These are phyloP conservation scores for Tricholoma matsutake DNA, from an alignment of 768 basidiomycete species.

Conservation along the genomic window DNA sequence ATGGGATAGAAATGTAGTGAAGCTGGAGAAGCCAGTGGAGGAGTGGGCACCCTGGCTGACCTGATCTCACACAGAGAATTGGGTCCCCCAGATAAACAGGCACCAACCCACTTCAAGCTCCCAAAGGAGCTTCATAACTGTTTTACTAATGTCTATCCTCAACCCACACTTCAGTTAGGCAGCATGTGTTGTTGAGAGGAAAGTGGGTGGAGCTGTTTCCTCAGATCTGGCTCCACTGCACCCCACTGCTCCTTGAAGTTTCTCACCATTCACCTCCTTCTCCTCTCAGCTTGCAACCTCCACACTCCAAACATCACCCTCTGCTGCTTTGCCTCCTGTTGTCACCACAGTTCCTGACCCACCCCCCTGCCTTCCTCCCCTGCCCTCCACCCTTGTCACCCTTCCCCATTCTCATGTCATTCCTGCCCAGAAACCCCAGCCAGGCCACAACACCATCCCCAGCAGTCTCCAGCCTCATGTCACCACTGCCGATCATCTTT, in stretches of 20 bases:
- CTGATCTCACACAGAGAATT: slow-evolving; percentile 9
- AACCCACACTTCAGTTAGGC: background rate
- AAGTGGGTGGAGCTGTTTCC: background rate
- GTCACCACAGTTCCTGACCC: too few species aligned
- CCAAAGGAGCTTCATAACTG: background rate
- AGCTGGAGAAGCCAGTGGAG: too few species aligned
- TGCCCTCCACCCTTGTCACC: background rate
- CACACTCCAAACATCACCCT: background rate
- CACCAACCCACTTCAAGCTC: background rate
- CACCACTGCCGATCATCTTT: background rate
- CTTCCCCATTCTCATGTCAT: background rate
- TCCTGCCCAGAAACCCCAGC: background rate
- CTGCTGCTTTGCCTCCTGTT: background rate
- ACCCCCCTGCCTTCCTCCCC: background rate
- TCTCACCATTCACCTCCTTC: background rate
- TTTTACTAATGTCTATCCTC: background rate
- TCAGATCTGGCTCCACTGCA: background rate
- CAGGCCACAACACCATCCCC: background rate
- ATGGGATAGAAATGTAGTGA: too few species aligned
- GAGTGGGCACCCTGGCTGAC: too few species aligned
- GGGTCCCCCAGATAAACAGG: background rate
- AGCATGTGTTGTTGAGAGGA: background rate
- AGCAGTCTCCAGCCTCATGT: background rate
- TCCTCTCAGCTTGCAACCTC: background rate
- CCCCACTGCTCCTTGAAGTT: background rate